phyloP scores from a whole-genome alignment of 2,329 filamentous ascomycete species.

The Orbilia blumenaviensis region DNA sequence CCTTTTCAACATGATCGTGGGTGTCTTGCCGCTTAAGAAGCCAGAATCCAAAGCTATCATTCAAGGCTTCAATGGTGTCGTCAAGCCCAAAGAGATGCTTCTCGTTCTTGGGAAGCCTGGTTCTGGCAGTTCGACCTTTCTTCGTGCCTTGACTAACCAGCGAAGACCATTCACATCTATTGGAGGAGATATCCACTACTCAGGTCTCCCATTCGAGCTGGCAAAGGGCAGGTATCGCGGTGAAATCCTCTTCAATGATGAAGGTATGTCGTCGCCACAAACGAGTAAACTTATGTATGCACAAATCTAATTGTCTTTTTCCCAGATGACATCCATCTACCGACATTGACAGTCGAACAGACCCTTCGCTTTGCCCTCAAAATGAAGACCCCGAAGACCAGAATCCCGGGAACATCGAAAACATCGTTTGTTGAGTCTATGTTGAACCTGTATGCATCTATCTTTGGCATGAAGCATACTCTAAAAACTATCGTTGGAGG shows the following conservation, averaged over 20 bases:
- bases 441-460: constrained; percentile 66
- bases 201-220: constrained; percentile 73
- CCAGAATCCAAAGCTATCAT: constrained; percentile 68
- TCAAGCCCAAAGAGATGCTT: constrained; percentile 77
- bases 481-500: constrained; percentile 79
- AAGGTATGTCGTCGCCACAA: constrained; percentile 70
- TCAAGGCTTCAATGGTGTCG: constrained; percentile 73
- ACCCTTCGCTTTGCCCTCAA: constrained; percentile 76
- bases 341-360: constrained; percentile 78
- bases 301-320: not conserved
- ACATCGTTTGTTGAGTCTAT: constrained; percentile 71
- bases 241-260: constrained; percentile 80
- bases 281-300: not conserved
- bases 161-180: constrained; percentile 72
- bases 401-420: constrained; percentile 56
- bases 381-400: constrained; percentile 56
- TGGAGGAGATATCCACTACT: constrained; percentile 75
- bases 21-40: constrained; percentile 61
- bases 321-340: constrained; percentile 68
- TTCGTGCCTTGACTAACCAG: constrained; percentile 79
- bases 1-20: constrained; percentile 38
- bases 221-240: constrained; percentile 75
- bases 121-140: constrained; percentile 77
- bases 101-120: constrained; percentile 77
- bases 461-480: constrained; percentile 81